phyloP scores from a whole-genome alignment of 495 filamentous ascomycete species.

The Delitschia confertaspora region DNA sequence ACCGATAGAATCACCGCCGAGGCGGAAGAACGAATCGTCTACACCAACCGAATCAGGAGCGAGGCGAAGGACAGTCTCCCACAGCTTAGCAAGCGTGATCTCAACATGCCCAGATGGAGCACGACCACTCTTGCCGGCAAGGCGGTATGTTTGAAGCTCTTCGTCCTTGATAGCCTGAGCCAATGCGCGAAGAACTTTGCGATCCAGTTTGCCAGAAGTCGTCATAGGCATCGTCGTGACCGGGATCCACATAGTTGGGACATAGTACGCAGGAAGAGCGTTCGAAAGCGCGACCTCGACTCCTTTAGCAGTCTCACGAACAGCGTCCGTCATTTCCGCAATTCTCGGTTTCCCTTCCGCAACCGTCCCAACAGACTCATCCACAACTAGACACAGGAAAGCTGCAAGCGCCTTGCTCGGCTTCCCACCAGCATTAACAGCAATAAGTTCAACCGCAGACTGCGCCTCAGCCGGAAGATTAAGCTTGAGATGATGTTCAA shows the following conservation, averaged over 20 bases:
- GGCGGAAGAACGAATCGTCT: slow-evolving; percentile 26
- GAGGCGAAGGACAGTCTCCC: slow-evolving; percentile 11
- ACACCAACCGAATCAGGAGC: slow-evolving; percentile 14
- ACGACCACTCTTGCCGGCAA: slow-evolving; percentile 32
- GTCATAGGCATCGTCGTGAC: slow-evolving; percentile 22
- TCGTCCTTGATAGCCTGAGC: slow-evolving; percentile 38
- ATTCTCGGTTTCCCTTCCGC: background rate
- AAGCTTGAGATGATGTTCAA: slow-evolving; percentile 26
- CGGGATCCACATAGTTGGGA: slow-evolving; percentile 21
- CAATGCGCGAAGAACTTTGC: slow-evolving; percentile 24
- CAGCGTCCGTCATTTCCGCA: slow-evolving; percentile 5
- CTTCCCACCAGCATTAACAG: slow-evolving; percentile 2
- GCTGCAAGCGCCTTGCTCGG: slow-evolving; percentile 12
- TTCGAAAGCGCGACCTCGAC: slow-evolving; percentile 9
- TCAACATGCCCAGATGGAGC: slow-evolving; percentile 18
- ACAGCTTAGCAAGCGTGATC: slow-evolving; percentile 13
- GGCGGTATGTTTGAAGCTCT: slow-evolving; percentile 37
- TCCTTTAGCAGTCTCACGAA: slow-evolving; percentile 4
- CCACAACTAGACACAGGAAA: slow-evolving; percentile 15
- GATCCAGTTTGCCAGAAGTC: slow-evolving; percentile 20
- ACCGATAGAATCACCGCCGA: slow-evolving; percentile 29
- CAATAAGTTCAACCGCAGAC: slow-evolving; percentile 17
- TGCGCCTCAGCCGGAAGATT: slow-evolving; percentile 16
- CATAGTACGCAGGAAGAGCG: slow-evolving; percentile 16
- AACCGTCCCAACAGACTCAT: background rate